phyloP scores from a whole-genome alignment of 2,329 filamentous ascomycete species.

The Fusarium palustre region DNA sequence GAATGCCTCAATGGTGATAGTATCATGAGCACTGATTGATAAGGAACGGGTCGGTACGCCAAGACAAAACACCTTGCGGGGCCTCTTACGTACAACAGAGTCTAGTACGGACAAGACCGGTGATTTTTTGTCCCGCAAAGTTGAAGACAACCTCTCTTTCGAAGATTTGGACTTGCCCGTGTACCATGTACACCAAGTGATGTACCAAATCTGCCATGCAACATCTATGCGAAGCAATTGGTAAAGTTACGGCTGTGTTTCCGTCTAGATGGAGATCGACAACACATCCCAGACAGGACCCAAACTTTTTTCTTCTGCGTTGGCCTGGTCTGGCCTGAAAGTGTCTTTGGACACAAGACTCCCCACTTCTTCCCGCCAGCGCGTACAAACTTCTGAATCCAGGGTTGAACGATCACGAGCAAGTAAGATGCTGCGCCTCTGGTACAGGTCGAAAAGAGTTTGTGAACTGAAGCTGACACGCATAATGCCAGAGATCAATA shows the following conservation, averaged over 20 bases:
- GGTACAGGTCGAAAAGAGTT: background rate
- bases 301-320: constrained; percentile 17
- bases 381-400: constrained; percentile 19
- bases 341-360: constrained; percentile 7
- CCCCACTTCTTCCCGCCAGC: constrained; percentile 31
- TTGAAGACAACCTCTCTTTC: background rate
- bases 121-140: background rate
- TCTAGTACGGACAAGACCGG: constrained; percentile 17
- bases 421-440: constrained; percentile 14
- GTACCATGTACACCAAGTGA: background rate
- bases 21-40: constrained; percentile 44
- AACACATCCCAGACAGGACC: constrained; percentile 9
- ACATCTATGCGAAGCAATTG: constrained; percentile 2
- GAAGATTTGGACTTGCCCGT: background rate
- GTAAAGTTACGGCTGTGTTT: constrained; percentile 3
- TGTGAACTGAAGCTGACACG: constrained; percentile 14
- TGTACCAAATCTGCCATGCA: background rate
- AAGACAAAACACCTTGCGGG: constrained; percentile 13
- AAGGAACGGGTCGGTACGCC: constrained; percentile 30
- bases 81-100: constrained; percentile 26
- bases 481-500: constrained; percentile 12
- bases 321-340: constrained; percentile 32
- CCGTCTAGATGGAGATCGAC: constrained; percentile 28
- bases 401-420: background rate
- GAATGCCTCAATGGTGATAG: constrained; percentile 29